Base-by-base conservation (phyloP, 2,329 filamentous ascomycete species). In the Botryotinia convoluta region DNA sequence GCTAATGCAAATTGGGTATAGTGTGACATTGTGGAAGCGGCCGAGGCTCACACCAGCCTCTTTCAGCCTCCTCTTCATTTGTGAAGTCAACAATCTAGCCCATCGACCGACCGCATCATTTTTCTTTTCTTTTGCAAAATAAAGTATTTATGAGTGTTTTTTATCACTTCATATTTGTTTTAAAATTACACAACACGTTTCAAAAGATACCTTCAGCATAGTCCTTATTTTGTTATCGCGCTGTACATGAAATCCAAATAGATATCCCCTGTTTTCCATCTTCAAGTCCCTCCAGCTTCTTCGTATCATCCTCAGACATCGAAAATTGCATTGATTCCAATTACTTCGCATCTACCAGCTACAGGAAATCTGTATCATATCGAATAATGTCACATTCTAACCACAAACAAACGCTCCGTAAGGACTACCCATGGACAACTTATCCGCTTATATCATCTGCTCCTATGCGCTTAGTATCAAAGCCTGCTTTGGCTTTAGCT, bases 401-500 rank as follows among this genome's bases (percentile, higher is more conserved):
- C 57, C 65, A 73, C 20, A 70, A 61, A 32, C 54, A 73, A 70
- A 70, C 64, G 12, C 72, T 73, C 39, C 59, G 70, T 37, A 71
- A 65, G n/a, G 68, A 71, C 60, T 74, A 74, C 26, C 72, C 74
- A 68, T 74, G 74, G 74, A 72, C 59, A 44, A 44, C 62, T 29
- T 60, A 69, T 62, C 74, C 74, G 29, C 54, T 92, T 32, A 85
- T 94, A 44, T 84, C 86, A 63, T 84, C 85, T 54, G 91, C 90
- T 1, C 92, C 92, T 0, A 93, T 94, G 92, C 87, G 90, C 63
- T 84, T 89, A 51, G 88, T 93, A 86, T 77, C 85, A 81, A 78
- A 86, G 80, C 74, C 85, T 79, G 77, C 82, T 0, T 85, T 93
- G 4, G 89, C 90, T 4, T 83, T 89, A 45, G 86, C 89, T 61